Evolutionary conservation across 2,329 filamentous ascomycete species (phyloP), one percentile per base, ranked within the genome.

Genomic region (Trichoderma lentiforme): DNA sequence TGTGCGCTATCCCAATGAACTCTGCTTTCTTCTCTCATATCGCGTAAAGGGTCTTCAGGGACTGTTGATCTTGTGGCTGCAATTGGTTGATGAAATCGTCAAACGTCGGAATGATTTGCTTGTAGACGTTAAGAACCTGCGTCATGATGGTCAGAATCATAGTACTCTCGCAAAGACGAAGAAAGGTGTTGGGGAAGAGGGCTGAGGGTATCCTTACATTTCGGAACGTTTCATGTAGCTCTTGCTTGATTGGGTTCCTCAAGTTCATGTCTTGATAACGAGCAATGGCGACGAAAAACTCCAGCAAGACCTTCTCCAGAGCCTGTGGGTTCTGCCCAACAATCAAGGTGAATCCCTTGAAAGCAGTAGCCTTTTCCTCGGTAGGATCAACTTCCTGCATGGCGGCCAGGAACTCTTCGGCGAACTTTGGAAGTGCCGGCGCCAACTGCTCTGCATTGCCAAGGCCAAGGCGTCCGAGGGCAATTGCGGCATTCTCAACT

Each of bases 311-410:
- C 76, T 91, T 91, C 82, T 98, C 96, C 89, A 99, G 95, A 2
- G 94, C 94, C 79, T 94, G 89, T 0, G 96, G 96, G 78, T 98
- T 98, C 78, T 90, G 89, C 73, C 92, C 88, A 4, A 98, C 92
- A 62, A 97, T 88, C 76, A 92, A 87, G 70, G 93, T 93, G 83
- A 99, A 98, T 0, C 96, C 96, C 77, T 93, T 90, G 80, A 98
- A 93, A 0, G 96, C 95, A 30, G 95, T 95, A 1, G 93, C 94
- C 83, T 99, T 99, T 82, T 99, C 96, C 73, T 97, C 93, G 3
- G 94, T 95, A 78, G 93, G 91, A 67, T 94, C 92, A 36, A 98
- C 92, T 74, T 94, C 92, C 73, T 90, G 88, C 88, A 99, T 97
- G 3, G 91, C 90, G 66, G 85, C 86, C 69, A 99, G 83, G 84